Evolutionary conservation across 2,329 filamentous ascomycete genomes (phyloP).

Genomic region (Alternaria arbusti): DNA sequence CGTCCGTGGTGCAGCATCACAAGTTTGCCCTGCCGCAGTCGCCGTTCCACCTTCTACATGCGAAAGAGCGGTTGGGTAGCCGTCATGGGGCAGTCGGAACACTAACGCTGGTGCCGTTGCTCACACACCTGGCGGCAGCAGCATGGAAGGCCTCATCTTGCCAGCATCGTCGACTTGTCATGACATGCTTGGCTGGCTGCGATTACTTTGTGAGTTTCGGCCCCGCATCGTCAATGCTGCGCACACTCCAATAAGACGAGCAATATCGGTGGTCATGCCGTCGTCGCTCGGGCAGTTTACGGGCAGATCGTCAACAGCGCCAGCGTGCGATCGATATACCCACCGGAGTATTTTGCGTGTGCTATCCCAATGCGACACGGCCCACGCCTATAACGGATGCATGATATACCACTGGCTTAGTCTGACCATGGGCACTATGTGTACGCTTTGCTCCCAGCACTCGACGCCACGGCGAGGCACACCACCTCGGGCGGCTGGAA

Average conservation of each 20-base stretch:
- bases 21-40: slow-evolving; percentile 12
- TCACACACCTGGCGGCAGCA: not conserved
- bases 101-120: slow-evolving; percentile 7
- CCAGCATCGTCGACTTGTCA: not conserved
- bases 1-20: slow-evolving; percentile 3
- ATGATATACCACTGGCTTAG: slow-evolving; percentile 31
- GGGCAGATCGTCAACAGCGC: slow-evolving; percentile 43
- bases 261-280: slow-evolving; percentile 34
- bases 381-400: slow-evolving; percentile 29
- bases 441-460: slow-evolving; percentile 21
- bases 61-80: slow-evolving; percentile 9
- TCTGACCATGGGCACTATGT: slow-evolving; percentile 31
- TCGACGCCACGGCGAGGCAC: slow-evolving; percentile 34
- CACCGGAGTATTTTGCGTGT: slow-evolving; percentile 46
- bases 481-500: slow-evolving; percentile 29
- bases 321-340: slow-evolving; percentile 38
- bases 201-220: slow-evolving; percentile 22
- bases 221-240: slow-evolving; percentile 36
- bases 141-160: not conserved
- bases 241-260: slow-evolving; percentile 17
- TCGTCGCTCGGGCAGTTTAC: slow-evolving; percentile 42
- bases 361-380: slow-evolving; percentile 27
- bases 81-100: slow-evolving; percentile 1
- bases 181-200: slow-evolving; percentile 1
- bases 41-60: slow-evolving; percentile 15